Base-by-base conservation (phyloP, 1,284 basidiomycete species). In the Ceratobasidium sp. region DNA sequence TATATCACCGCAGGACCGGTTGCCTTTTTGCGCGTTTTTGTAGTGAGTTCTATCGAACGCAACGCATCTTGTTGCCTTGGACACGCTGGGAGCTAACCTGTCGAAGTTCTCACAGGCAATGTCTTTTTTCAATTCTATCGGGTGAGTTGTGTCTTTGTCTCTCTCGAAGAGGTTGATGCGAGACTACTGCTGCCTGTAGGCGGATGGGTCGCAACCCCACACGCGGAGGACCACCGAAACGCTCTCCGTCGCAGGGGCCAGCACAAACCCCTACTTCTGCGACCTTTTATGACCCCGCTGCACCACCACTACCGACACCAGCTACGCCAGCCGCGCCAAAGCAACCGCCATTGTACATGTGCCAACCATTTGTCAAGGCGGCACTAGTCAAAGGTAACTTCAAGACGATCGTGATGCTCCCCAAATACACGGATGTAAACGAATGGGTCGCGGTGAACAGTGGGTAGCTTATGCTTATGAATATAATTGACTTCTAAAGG, bases 331-430 rank as follows among this genome's bases (percentile, higher is more conserved):
- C 13, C 85, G 87, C 1, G 83, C 84, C 61, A 79, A 85, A 82
- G 79, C 82, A 79, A 79, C 81, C 82, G 79, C 92, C 95, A 0
- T 84, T 98, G 37, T 97, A 96, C 82, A 86, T 97, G n/a, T 95
- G 92, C 81, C 94, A 93, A 79, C 95, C 95, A 3, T 99, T 99
- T 81, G 95, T 97, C 69, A 96, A 98, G 80, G 94, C 96, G 0
- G 95, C 97, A 0, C 87, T 99, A 37, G 96, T 99, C 78, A 98
- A 98, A 83, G 97, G 97, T 19, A 97, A 95, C 81, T 98, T 98
- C 85, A 98, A 98, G 85, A 98, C 96, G 0, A 98, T 99, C 79
- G 96, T 98, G 49, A 94, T 96, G 84, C 88, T 98, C 46, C 98
- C 98, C 22, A 98, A 98, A 82, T 98, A 97, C 81, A 93, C 96